Percentiles rank a stretch among this genome's conserved stretches.
These are phyloP conservation scores for Lophiotrema nucula DNA, from an alignment of 495 filamentous ascomycete species.

Conservation along the genomic window DNA sequence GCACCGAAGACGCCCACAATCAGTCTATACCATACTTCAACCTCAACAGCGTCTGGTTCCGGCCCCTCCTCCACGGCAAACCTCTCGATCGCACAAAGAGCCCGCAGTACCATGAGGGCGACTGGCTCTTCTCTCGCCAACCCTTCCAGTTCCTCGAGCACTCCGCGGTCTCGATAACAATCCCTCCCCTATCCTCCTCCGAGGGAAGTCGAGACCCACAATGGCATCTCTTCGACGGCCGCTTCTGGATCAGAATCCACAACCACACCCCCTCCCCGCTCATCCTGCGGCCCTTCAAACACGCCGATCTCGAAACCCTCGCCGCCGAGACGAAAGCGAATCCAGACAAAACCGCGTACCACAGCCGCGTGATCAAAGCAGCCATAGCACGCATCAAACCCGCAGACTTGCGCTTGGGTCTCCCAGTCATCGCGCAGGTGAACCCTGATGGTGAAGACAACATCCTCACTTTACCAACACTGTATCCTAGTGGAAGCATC, in stretches of 20 bases:
- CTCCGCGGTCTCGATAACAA: background rate
- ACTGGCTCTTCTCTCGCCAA: slow-evolving; percentile 49
- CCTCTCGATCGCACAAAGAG: background rate
- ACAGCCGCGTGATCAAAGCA: background rate
- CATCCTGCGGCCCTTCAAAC: slow-evolving; percentile 8
- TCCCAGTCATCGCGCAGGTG: slow-evolving; percentile 26
- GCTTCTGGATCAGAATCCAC: slow-evolving; percentile 73
- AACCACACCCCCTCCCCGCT: slow-evolving; percentile 27
- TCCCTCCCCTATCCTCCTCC: slow-evolving; percentile 1
- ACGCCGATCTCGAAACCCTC: slow-evolving; percentile 11
- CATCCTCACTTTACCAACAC: slow-evolving; percentile 32
- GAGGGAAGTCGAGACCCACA: background rate
- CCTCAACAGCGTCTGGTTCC: slow-evolving; percentile 15
- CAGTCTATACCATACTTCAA: background rate
- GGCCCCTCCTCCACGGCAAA: background rate
- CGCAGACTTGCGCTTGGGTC: background rate
- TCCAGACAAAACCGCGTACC: background rate
- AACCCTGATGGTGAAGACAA: slow-evolving; percentile 3
- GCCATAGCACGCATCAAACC: slow-evolving; percentile 10
- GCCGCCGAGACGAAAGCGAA: too few relatives aligned
- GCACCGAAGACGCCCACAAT: background rate
- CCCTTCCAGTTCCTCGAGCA: slow-evolving; percentile 16
- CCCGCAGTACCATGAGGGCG: background rate
- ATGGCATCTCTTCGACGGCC: slow-evolving; percentile 66
- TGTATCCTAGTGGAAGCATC: background rate